Base-by-base conservation (phyloP, 1,284 basidiomycete species). In the Meira nashicola region DNA sequence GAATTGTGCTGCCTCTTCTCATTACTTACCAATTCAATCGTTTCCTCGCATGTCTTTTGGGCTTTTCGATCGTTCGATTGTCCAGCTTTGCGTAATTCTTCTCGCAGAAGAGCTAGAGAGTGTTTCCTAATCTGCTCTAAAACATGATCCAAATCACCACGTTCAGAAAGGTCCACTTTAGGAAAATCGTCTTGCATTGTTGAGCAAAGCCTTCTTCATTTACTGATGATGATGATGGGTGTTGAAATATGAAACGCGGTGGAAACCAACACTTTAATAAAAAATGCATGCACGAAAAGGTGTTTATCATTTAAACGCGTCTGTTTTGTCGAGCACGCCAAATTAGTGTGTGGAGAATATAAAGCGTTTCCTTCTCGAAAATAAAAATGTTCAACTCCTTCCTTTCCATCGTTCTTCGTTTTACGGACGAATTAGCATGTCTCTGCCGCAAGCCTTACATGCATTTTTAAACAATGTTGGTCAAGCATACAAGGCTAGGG, bases 101-200 rank as follows among this genome's bases (percentile, higher is more conserved):
- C 50, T 38, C 37, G 23, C 17, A 53, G 21, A 14, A 53, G 28
- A 14, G 12, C 23, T 21, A 15, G 12, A 17, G 57, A 47, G 44
- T 58, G 57, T 9, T 41, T 37, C 40, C 48, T 44, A 39, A 58
- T 54, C 12, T 33, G 41, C 38, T 39, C 19, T 15, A 58, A 41
- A 14, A 58, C 39, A 52, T 54, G 44, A 9, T 48, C 39, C 25
- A 58, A 37, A 39, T 58, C 57, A 19, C 52, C 57, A 10, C 40
- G 48, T 19, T 41, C 40, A 28, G 51, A 25, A 23, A 58, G n/a
- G 25, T 58, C 57, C 21, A 58, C 28, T 39, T 44, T 52, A 11
- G 57, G 40, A 7, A 58, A 52, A 23, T 58, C 57, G 23, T 58
- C 57, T 17, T 47, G 57, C 57, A 58, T 58, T 10, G 15, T 48